phyloP scores from a whole-genome alignment of 139 green algal genomes.

The Mychonastes homosphaera region DNA sequence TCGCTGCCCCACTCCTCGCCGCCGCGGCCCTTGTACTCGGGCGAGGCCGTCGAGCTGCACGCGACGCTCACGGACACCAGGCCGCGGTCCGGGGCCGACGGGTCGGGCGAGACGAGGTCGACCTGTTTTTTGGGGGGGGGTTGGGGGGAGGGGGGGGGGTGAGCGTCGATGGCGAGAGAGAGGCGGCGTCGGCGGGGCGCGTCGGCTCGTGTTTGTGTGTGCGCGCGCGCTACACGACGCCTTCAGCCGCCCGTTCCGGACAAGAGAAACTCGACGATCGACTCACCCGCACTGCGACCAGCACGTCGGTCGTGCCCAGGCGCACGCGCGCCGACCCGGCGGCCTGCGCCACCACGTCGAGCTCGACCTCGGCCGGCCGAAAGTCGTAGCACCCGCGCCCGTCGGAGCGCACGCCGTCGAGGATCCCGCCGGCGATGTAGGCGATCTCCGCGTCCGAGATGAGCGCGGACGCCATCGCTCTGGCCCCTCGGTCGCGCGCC shows the following conservation, averaged over 20 bases:
- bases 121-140: too few species aligned
- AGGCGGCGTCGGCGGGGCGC: too few species aligned
- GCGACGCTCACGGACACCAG: constrained; percentile 55
- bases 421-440: constrained; percentile 30
- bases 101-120: constrained; percentile 35
- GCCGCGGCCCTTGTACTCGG: constrained; percentile 46
- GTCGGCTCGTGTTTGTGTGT: too few species aligned
- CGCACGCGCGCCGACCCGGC: constrained; percentile 58
- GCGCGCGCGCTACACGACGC: not conserved
- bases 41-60: constrained; percentile 61
- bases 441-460: constrained; percentile 25
- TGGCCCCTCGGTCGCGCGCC: too few species aligned
- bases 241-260: constrained; percentile 2
- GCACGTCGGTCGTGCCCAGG: constrained; percentile 65
- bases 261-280: not conserved
- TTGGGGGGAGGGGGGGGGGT: too few species aligned
- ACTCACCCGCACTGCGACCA: constrained; percentile 69
- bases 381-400: constrained; percentile 44
- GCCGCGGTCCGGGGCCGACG: constrained; percentile 38
- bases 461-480: too few species aligned
- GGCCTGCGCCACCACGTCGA: constrained; percentile 62
- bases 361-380: constrained; percentile 44
- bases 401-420: constrained; percentile 49
- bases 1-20: constrained; percentile 25
- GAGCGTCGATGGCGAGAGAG: too few species aligned